phyloP scores from a whole-genome alignment of 805 yeast species.

The Myxozyma vanderwaltii region DNA sequence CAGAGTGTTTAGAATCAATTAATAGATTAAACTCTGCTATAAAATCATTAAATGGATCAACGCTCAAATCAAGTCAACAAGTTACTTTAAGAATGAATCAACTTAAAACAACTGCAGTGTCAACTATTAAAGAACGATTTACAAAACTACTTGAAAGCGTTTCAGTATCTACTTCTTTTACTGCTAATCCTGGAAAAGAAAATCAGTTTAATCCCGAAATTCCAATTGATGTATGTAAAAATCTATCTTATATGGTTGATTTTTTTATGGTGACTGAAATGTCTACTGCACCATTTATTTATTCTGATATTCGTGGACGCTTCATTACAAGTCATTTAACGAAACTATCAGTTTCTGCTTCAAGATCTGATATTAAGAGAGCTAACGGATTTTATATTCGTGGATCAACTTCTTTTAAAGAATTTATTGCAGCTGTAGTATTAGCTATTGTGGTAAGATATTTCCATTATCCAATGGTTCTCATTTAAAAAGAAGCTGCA shows the following conservation, averaged over 20 bases:
- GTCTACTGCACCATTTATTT: conserved; percentile 17
- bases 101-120: conserved; percentile 24
- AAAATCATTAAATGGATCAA: conserved; percentile 35
- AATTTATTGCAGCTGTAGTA: conserved; percentile 10
- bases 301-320: conserved; percentile 22
- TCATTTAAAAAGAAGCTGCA: too few species aligned
- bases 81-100: conserved; percentile 25
- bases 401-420: conserved; percentile 20
- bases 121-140: conserved; percentile 23
- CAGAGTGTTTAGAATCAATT: conserved; percentile 36
- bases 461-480: neutral
- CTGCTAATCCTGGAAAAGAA: neutral
- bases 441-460: conserved; percentile 11
- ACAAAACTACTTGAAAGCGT: conserved; percentile 10
- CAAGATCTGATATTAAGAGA: conserved; percentile 10
- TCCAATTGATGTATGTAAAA: conserved; percentile 3
- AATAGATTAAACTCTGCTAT: conserved; percentile 35
- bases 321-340: conserved; percentile 11
- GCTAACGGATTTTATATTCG: conserved; percentile 25
- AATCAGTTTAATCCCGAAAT: conserved; percentile 3
- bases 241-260: conserved; percentile 25
- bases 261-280: conserved; percentile 24
- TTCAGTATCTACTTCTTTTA: too few species aligned
- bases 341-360: conserved; percentile 11
- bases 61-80: conserved; percentile 32